Evolutionary conservation across 75 land plant genomes (phyloP), one percentile per base, ranked within the genome.

Genomic region (Picea glauca): DNA sequence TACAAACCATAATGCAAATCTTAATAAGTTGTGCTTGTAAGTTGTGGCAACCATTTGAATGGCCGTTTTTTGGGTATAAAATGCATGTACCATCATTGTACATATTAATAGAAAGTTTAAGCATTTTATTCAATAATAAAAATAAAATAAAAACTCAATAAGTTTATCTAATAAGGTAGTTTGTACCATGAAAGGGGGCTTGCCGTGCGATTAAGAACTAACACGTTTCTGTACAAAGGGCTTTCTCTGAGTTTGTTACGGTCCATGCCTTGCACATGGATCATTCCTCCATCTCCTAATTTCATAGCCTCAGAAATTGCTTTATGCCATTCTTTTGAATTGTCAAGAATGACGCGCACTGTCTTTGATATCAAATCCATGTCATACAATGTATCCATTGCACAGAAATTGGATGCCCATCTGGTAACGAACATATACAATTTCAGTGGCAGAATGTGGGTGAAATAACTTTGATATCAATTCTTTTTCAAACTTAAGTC

Each of bases 301-400:
- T 89, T 89, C 84, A 82, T 92, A 78, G 92, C 84, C 43, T 81
- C 84, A 46, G 84, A 74, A 11, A 88, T 81, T 58, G 92, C 82
- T 30, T 68, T 81, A 79, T 81, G 77, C 98, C 98, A 96, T 50
- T 67, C 77, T 72, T 86, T 81, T 23, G 97, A 91, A 65, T 88
- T 90, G 77, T 93, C 93, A 77, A 90, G 75, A 76, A 96, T 92
- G 38, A 93, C 93, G 40, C 88, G 90, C 30, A 96, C 90, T 18
- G 85, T 92, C 17, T 91, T 67, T 15, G 93, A 96, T 58, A 96
- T 93, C 68, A 91, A 82, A 59, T 90, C 84, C 75, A 92, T 31
- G 87, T 96, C 97, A 81, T 96, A 96, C 68, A 96, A 81, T 33
- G 92, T 84, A 54, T 94, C 98, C 96, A 94, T 90, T 12, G 89